A percentile compares a stretch with the other conserved stretches of the same genome.
Evolutionary conservation across 768 basidiomycete species (phyloP).

Genomic region (Piloderma croceum): DNA sequence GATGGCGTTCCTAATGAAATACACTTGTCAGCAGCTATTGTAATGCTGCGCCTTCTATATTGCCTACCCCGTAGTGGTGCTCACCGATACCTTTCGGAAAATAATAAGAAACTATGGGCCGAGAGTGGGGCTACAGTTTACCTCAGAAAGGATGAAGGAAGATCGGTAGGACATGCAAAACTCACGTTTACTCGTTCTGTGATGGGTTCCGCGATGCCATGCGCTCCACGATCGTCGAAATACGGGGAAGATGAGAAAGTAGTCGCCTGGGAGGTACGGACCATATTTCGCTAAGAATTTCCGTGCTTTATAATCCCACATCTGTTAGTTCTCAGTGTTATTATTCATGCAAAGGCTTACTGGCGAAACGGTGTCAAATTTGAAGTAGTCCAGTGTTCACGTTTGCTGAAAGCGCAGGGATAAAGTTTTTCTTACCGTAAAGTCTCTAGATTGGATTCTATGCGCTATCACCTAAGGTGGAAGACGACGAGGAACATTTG

Average conservation of each 20-base stretch:
- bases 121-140: conserved; percentile 59
- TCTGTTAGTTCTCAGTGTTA: conserved; percentile 1
- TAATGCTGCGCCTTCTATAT: neutral
- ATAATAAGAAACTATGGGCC: conserved; percentile 93
- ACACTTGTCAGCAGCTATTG: neutral
- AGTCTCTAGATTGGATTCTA: too few relatives aligned
- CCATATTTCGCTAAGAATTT: conserved; percentile 26
- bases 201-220: conserved; percentile 73
- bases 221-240: conserved; percentile 67
- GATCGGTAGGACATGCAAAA: conserved; percentile 8
- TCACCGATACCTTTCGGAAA: conserved; percentile 91
- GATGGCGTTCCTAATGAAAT: conserved; percentile 78
- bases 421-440: neutral
- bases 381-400: neutral
- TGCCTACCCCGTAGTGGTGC: conserved; percentile 90
- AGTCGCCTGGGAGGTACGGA: conserved; percentile 31
- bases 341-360: conserved; percentile 9
- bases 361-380: conserved; percentile 16
- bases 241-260: conserved; percentile 65
- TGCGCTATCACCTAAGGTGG: too few relatives aligned
- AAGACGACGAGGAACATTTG: too few relatives aligned
- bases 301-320: neutral
- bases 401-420: neutral
- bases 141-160: neutral
- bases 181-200: conserved; percentile 74